A percentile compares a stretch with the other conserved stretches of the same genome.
phyloP scores from a whole-genome alignment of 1,284 basidiomycete species.

The Ustilago esculenta region DNA sequence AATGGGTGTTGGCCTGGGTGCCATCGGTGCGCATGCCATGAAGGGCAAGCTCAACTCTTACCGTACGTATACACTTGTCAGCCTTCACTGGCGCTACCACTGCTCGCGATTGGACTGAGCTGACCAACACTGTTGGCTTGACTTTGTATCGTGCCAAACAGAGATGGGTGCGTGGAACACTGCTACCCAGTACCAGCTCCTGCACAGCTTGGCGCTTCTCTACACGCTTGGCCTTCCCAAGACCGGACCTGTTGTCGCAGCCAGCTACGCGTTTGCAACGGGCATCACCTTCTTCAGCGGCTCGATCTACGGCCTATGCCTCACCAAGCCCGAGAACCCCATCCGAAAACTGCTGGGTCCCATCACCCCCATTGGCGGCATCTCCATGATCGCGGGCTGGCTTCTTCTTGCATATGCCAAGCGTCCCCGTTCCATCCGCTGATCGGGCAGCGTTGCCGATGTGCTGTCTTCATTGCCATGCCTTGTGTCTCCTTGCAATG shows the following conservation, averaged over 20 bases:
- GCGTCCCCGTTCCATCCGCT: slow-evolving; percentile 38
- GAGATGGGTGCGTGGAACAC: slow-evolving; percentile 61
- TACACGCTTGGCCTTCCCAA: slow-evolving; percentile 44
- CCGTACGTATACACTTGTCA: too few species aligned
- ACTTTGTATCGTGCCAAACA: too few species aligned
- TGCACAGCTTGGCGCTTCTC: slow-evolving; percentile 63
- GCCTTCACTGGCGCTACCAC: too few species aligned
- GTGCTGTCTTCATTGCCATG: neutral
- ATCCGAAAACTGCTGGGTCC: slow-evolving; percentile 60
- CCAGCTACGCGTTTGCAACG: slow-evolving; percentile 53
- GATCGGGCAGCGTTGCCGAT: neutral
- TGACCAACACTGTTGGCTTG: too few species aligned
- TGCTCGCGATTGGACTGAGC: too few species aligned
- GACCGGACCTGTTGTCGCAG: slow-evolving; percentile 39
- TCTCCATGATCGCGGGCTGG: slow-evolving; percentile 63
- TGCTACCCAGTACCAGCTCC: slow-evolving; percentile 61
- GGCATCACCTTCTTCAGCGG: slow-evolving; percentile 65
- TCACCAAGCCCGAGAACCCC: slow-evolving; percentile 51
- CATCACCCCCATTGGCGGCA: slow-evolving; percentile 60
- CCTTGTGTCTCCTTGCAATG: neutral
- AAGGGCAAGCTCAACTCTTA: slow-evolving; percentile 58
- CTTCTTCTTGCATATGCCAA: slow-evolving; percentile 55
- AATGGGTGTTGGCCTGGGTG: slow-evolving; percentile 51
- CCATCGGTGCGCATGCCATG: slow-evolving; percentile 62
- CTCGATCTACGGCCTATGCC: slow-evolving; percentile 62